These are phyloP conservation scores for Adansonia madagascariensis DNA, from an alignment of 441 rosid genomes.

Conservation along the genomic window DNA sequence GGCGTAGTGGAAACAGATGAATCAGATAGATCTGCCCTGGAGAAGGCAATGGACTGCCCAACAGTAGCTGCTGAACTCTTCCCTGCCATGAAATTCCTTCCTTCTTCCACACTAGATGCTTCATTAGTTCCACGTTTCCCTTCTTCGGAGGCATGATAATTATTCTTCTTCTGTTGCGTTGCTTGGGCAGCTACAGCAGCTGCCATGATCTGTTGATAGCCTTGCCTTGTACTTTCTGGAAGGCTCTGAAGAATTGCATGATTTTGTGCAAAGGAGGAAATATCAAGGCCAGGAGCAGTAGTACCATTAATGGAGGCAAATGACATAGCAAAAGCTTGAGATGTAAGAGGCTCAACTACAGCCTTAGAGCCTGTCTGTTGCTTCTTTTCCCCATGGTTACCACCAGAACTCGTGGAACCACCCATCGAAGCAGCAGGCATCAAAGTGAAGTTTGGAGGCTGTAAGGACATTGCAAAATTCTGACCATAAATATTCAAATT, in stretches of 20 bases:
- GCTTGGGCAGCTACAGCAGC: slow-evolving; percentile 69
- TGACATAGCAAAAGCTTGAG: slow-evolving; percentile 90
- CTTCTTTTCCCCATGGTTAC: slow-evolving; percentile 67
- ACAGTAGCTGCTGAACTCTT: slow-evolving; percentile 42
- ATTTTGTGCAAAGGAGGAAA: slow-evolving; percentile 71
- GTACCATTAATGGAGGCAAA: slow-evolving; percentile 73
- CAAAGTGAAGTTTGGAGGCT: slow-evolving; percentile 65
- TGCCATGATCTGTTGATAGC: slow-evolving; percentile 56
- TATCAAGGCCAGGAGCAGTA: slow-evolving; percentile 57
- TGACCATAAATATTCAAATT: slow-evolving; percentile 60
- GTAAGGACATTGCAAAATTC: slow-evolving; percentile 69
- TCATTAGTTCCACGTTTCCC: slow-evolving; percentile 59
- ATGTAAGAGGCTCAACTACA: slow-evolving; percentile 57
- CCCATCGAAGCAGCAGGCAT: slow-evolving; percentile 59
- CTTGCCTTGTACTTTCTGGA: slow-evolving; percentile 74
- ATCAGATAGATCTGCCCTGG: slow-evolving; percentile 66
- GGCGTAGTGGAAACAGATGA: slow-evolving; percentile 57
- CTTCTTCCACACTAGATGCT: slow-evolving; percentile 61
- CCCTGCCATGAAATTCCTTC: slow-evolving; percentile 60
- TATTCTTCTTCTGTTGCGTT: slow-evolving; percentile 73
- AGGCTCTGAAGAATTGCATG: slow-evolving; percentile 72
- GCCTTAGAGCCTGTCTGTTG: slow-evolving; percentile 54
- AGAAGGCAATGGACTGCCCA: slow-evolving; percentile 86
- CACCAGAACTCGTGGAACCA: slow-evolving; percentile 44
- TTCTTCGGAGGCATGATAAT: slow-evolving; percentile 64